Base-by-base conservation (phyloP, 495 filamentous ascomycete species). In the Tuber calosporum region DNA sequence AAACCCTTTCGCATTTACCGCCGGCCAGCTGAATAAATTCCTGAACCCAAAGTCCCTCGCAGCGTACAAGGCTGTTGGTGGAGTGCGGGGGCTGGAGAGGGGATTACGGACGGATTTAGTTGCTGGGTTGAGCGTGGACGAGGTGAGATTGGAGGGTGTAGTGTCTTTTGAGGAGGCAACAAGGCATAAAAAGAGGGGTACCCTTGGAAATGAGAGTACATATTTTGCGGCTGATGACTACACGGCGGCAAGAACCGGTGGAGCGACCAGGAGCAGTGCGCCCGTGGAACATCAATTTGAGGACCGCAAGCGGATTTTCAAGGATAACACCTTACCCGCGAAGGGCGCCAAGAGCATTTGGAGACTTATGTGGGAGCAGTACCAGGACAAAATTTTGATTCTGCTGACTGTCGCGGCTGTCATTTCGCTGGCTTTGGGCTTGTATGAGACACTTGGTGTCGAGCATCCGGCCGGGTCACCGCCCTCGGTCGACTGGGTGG, bases 301-400 rank as follows among this genome's bases (percentile, higher is more conserved):
- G 13, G 90, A 92, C 76, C 86, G 92, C 72, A 89, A 90, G 79
- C 86, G 90, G 43, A 84, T 94, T 30, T 96, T 87, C 82, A 86
- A 85, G 69, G 88, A 92, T 81, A 96, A 96, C 77, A 82, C 88
- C 69, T 81, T 96, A 34, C 92, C 92, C 0, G 87, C 85, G 71
- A 90, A 91, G 81, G 91, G 93, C 78, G 87, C 90, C 40, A 90
- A 92, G 73, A 88, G 84, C 66, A 86, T 96, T 70, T 85, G 90
- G 74, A 86, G 89, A 77, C 77, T 94, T 43, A 89, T 94, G 80
- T 96, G 92, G 92, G 89, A 90, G 79, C 92, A 92, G 13, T 93
- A 93, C 81, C 92, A 94, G 79, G 92, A 96, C 83, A 92, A 92
- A 74, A 91, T 96, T 34, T 84, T 96, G 70, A 90, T 94, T 26